Base-by-base conservation (phyloP, 495 filamentous ascomycete genomes). In the Hypoxylon rickii region DNA sequence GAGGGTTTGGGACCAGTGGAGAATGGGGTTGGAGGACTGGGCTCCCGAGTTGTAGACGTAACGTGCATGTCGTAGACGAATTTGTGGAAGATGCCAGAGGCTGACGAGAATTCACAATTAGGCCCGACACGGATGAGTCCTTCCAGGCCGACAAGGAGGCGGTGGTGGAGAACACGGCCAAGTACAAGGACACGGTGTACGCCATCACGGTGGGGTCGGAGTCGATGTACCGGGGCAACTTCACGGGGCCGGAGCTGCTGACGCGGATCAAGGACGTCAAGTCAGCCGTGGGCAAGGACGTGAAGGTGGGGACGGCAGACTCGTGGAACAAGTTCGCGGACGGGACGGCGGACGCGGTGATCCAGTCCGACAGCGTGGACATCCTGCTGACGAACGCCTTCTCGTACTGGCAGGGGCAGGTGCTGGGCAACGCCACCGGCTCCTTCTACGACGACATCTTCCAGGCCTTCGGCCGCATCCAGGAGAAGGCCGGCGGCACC, bases 321-420 rank as follows among this genome's bases (percentile, higher is more conserved):
- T 83, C 79, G 68, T 93, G 89, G 89, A 92, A 92, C 76, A 89
- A 88, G 71, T 86, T 79, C 63, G 79, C 81, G 32, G 87, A 91
- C 66, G 87, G 86, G 31, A 88, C 86, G 34, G 89, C 83, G 7
- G 83, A 92, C 64, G 74, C 84, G 16, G 70, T 90, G 50, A 79
- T 89, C 61, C 67, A 26, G 19, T 60, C 75, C 34, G 76, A 78
- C 32, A 78, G 76, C 53, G 82, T 80, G 18, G 85, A 86, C 58
- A 84, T 92, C 44, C 72, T 93, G 38, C 74, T 93, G 29, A 80
- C 80, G 68, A 93, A 93, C 63, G 89, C 86, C n/a, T 93, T 93
- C 66, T 83, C 84, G 24, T 93, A 90, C 80, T 92, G 89, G 89
- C 89, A 93, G 68, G 85, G 81, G 32, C 79, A 83, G 61, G 70